Base-by-base conservation (phyloP, 371 early-diverging fungal genomes). In the Syncephalastrum sp. region DNA sequence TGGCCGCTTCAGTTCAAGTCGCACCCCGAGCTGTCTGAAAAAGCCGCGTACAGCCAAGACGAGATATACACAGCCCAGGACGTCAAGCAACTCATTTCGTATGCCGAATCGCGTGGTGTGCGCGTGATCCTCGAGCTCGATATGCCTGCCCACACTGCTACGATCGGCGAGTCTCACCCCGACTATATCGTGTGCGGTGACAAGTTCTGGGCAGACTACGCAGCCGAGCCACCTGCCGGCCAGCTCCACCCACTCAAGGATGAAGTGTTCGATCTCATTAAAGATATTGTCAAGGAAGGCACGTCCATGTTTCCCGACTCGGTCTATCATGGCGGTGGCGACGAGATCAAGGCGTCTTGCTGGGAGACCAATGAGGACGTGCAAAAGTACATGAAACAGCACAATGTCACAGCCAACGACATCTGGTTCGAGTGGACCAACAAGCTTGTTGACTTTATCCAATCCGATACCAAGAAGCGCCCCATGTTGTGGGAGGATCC, bases 101-200 rank as follows among this genome's bases (percentile, higher is more conserved):
- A 83, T 63, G 92, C 84, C 45, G 72, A 77, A 24, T 74, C 84
- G 7, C 89, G 88, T 41, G 93, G 91, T 48, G 81, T 92, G 33
- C 84, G 93, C 46, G 81, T 91, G 17, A 72, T 91, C 10, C 84
- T 91, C 17, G 93, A 92, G 67, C 76, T 91, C 21, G 92, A 91
- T 47, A 83, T 90, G 70, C 92, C 93, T 38, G 92, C 89, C 0
- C 92, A 92, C 71, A 86, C 89, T 55, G 80, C 68, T 25, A 50
- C 78, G 53, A 67, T 74, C 56, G 65, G 50, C 5, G 53, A 65
- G 14, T 64, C 75, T 21, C 76, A 83, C 51, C 76, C 82, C 42
- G 73, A 81, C 51, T 62, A 68, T n/a, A 65, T 83, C 43, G 61
- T 74, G 15, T 82, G 84, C 49, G 51, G 59, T 4, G 64, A 76